Conservation (phyloP, 2,329 filamentous ascomycete species). For the Aspergillus hortae region DNA sequence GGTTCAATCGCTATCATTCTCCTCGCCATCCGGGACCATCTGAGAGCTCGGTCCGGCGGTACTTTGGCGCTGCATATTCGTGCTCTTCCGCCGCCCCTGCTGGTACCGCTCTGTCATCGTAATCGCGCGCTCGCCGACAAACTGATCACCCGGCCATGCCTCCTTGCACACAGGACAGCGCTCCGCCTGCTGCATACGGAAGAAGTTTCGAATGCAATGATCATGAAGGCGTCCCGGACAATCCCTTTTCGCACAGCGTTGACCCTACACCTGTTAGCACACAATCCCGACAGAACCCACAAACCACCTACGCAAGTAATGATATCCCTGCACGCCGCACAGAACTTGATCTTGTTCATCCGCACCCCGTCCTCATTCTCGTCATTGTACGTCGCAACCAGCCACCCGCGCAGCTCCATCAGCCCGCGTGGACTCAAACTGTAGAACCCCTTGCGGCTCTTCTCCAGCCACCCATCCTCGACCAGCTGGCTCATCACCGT, state of each 20-base stretch:
- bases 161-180: slow-evolving; percentile 61
- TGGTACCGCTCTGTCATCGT: slow-evolving; percentile 26
- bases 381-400: slow-evolving; percentile 89
- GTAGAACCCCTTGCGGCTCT: slow-evolving; percentile 69
- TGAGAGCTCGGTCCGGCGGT: slow-evolving; percentile 12
- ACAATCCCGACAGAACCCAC: background rate
- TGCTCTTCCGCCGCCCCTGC: slow-evolving; percentile 23
- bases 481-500: slow-evolving; percentile 66
- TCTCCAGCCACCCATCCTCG: slow-evolving; percentile 79
- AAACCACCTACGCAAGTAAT: slow-evolving; percentile 62
- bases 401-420: slow-evolving; percentile 79
- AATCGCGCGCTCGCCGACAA: slow-evolving; percentile 53
- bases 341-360: slow-evolving; percentile 77
- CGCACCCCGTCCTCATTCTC: slow-evolving; percentile 50
- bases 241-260: slow-evolving; percentile 66
- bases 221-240: slow-evolving; percentile 73
- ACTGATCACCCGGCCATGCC: slow-evolving; percentile 49
- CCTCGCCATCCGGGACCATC: slow-evolving; percentile 1
- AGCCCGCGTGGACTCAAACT: slow-evolving; percentile 71
- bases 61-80: slow-evolving; percentile 14
- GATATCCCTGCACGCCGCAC: slow-evolving; percentile 83
- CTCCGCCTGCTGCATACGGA: slow-evolving; percentile 60
- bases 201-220: slow-evolving; percentile 70
- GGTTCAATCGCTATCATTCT: background rate
- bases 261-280: slow-evolving; percentile 48